Percentiles rank a stretch among this genome's conserved stretches.
Conservation (phyloP, 192 early-diverging fungal species). For the Entomortierella beljakovae region DNA sequence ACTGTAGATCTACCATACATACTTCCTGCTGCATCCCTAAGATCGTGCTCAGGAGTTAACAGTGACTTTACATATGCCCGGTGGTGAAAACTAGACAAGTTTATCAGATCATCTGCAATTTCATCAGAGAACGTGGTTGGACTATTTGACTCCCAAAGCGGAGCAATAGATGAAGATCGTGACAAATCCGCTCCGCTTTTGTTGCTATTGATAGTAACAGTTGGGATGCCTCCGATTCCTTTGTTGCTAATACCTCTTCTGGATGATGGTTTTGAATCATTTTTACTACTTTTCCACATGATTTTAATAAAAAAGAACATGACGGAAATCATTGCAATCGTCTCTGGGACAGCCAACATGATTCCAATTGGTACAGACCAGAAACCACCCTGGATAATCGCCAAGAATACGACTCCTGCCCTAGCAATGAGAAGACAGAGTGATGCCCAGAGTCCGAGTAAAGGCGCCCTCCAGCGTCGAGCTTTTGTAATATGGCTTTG, state of each 20-base stretch:
- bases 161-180: constrained; percentile 28
- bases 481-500: neutral
- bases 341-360: constrained; percentile 43
- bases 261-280: neutral
- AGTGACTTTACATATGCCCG: constrained; percentile 39
- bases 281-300: constrained; percentile 19
- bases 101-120: constrained; percentile 28
- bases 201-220: neutral
- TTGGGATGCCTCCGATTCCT: neutral
- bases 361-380: constrained; percentile 43
- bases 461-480: constrained; percentile 40
- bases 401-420: constrained; percentile 17
- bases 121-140: neutral
- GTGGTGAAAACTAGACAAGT: constrained; percentile 44
- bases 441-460: constrained; percentile 41
- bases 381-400: constrained; percentile 31
- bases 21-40: constrained; percentile 39
- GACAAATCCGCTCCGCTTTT: neutral
- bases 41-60: constrained; percentile 16
- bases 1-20: constrained; percentile 49
- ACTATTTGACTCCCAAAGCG: constrained; percentile 11
- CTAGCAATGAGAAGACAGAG: constrained; percentile 27
- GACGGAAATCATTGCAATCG: constrained; percentile 32
- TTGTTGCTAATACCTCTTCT: constrained; percentile 16
- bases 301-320: constrained; percentile 45